Evolutionary conservation across 768 basidiomycete genomes (phyloP).

Genomic region (Lactifluus echinatus): DNA sequence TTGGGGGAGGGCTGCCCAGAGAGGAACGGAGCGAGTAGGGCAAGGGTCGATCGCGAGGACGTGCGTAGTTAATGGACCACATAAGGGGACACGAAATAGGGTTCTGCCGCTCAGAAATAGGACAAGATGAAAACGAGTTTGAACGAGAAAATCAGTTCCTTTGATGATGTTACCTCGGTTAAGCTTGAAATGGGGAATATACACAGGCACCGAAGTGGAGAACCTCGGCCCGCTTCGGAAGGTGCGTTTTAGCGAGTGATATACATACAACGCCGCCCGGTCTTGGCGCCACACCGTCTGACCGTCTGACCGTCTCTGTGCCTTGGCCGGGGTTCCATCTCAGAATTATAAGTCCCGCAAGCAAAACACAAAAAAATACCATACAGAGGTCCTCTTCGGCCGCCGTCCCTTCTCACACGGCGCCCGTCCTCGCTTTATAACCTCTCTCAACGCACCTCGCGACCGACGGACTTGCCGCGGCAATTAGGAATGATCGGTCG

Average conservation of each 20-base stretch:
- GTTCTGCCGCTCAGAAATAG: slow-evolving; percentile 3
- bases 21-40: neutral
- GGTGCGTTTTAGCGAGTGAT: slow-evolving; percentile 3
- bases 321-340: neutral
- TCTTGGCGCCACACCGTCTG: slow-evolving; percentile 15
- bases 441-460: slow-evolving; percentile 5
- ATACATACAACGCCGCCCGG: slow-evolving; percentile 2
- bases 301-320: slow-evolving; percentile 2
- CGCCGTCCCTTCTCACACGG: slow-evolving; percentile 7
- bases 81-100: slow-evolving; percentile 14
- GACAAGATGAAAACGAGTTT: neutral
- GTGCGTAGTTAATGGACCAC: slow-evolving; percentile 1
- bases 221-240: slow-evolving; percentile 18
- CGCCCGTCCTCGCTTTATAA: neutral
- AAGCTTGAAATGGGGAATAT: slow-evolving; percentile 4
- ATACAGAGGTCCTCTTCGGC: neutral
- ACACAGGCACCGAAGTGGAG: slow-evolving; percentile 19
- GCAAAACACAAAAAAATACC: neutral
- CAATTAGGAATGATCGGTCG: slow-evolving; percentile 20
- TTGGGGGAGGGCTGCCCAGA: neutral
- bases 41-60: slow-evolving; percentile 9
- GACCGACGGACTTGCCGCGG: slow-evolving; percentile 20
- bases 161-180: slow-evolving; percentile 16
- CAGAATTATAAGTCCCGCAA: neutral
- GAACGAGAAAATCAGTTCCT: slow-evolving; percentile 8